A percentile compares a stretch with the other conserved stretches of the same genome.
phyloP scores from a whole-genome alignment of 306 rosid species.

The Mimosa pudica region DNA sequence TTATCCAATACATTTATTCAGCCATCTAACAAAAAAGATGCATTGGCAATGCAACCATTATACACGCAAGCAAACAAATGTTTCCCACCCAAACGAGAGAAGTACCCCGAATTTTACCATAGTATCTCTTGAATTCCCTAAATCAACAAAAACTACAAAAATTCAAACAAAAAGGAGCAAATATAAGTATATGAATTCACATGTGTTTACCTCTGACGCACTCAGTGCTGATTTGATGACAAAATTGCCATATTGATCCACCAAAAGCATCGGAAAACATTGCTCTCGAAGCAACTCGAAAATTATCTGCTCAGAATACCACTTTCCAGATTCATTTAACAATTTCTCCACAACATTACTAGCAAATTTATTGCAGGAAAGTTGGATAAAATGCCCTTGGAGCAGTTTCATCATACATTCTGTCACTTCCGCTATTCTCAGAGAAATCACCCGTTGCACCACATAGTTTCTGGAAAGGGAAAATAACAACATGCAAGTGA shows the following conservation, averaged over 20 bases:
- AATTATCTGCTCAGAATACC: slow-evolving; percentile 34
- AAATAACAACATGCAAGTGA: slow-evolving; percentile 22
- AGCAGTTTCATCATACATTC: slow-evolving; percentile 40
- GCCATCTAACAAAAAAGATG: not conserved
- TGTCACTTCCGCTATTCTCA: slow-evolving; percentile 41
- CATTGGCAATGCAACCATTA: not conserved
- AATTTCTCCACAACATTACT: slow-evolving; percentile 84
- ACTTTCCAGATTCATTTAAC: slow-evolving; percentile 40
- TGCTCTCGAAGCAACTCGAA: slow-evolving; percentile 47
- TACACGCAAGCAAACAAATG: not conserved
- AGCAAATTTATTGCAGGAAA: slow-evolving; percentile 62
- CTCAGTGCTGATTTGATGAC: slow-evolving; percentile 56
- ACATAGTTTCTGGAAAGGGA: slow-evolving; percentile 64
- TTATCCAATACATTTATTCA: not conserved
- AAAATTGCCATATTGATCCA: slow-evolving; percentile 67
- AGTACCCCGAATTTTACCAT: slow-evolving; percentile 6
- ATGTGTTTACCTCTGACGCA: slow-evolving; percentile 47
- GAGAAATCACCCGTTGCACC: slow-evolving; percentile 57
- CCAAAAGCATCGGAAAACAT: slow-evolving; percentile 48
- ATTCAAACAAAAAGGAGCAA: not conserved
- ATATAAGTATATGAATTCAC: not conserved
- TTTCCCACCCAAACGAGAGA: not conserved
- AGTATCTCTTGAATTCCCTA: not conserved
- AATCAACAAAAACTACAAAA: not conserved
- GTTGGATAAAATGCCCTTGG: slow-evolving; percentile 40